Evolutionary conservation across 257 asterid genomes (phyloP), one percentile per base, ranked within the genome.

Genomic region (Oldenlandia corymbosa): DNA sequence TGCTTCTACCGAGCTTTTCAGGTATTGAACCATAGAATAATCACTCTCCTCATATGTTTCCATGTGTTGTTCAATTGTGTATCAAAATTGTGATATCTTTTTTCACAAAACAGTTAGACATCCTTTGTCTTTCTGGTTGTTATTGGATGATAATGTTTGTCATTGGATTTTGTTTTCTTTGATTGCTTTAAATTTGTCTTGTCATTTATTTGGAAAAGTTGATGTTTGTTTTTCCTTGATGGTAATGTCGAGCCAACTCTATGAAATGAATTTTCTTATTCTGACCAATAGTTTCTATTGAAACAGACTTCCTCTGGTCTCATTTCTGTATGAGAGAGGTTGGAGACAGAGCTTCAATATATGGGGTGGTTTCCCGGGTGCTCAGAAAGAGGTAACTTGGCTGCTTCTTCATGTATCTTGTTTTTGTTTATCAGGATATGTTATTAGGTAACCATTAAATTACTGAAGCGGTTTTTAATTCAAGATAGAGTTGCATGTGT

Each of bases 361-460:
- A 10, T 77, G 68, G 84, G 95, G 93, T 24, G 96, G 96, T 76
- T 91, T 91, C 76, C 96, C 95, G n/a, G 96, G 97, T 46, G 89
- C 94, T 58, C 93, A 82, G 75, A 76, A 82, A 71, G 97, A 91
- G 97, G 97, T 82, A 66, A 60, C 13, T 27, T n/a, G 12, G 5
- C 20, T 26, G 36, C 34, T 43, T 57, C 53, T 36, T 30, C 8
- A 5, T 43, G 39, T 10, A 4, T 43, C 4, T 8, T 57, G 34
- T 58, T 47, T 58, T 4, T 24, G 18, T 58, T 13, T 20, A 27
- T n/a, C 30, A 18, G 50, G 54, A 17, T 24, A 3, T 31, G 39
- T 13, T 17, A 30, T 21, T 20, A 42, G 48, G 43, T 47, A 51
- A 24, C 14, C 28, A 16, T 32, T 23, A 14, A 36, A 51, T 37